phyloP scores from a whole-genome alignment of 768 basidiomycete species.

The Tricholoma sp. region DNA sequence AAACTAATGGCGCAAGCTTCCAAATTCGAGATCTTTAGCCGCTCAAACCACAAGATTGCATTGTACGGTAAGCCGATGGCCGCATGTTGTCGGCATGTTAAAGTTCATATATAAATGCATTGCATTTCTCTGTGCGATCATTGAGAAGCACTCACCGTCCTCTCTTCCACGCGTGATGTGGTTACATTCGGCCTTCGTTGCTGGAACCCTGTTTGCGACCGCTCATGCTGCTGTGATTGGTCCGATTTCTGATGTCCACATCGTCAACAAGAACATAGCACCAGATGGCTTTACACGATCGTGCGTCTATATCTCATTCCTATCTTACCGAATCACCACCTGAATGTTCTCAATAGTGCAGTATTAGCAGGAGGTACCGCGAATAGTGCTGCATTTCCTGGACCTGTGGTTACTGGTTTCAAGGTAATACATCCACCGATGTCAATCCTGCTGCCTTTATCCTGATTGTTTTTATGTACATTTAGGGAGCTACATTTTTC shows the following conservation, averaged over 20 bases:
- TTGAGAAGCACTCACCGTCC: too few relatives aligned
- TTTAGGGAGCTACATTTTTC: background rate
- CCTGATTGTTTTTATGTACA: background rate
- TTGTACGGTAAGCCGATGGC: background rate
- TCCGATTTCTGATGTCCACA: slow-evolving; percentile 26
- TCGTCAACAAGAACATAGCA: slow-evolving; percentile 37
- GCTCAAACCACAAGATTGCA: background rate
- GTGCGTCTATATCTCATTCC: background rate
- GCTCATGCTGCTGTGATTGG: slow-evolving; percentile 18
- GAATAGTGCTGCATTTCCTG: slow-evolving; percentile 18
- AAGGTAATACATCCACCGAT: slow-evolving; percentile 16
- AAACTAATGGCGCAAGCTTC: background rate
- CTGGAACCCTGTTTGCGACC: background rate
- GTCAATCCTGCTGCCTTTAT: background rate
- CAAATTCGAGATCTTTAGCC: background rate
- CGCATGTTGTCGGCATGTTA: background rate
- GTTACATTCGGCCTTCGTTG: background rate
- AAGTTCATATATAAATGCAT: background rate
- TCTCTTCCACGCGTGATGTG: background rate
- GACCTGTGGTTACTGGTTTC: slow-evolving; percentile 24
- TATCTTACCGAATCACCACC: background rate
- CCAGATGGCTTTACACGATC: slow-evolving; percentile 40
- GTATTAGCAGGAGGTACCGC: slow-evolving; percentile 26
- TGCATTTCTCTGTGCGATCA: background rate
- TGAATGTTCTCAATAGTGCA: slow-evolving; percentile 13